A percentile compares a stretch with the other conserved stretches of the same genome.
Evolutionary conservation across 495 filamentous ascomycete genomes (phyloP).

Genomic region (Neurospora intermedia): DNA sequence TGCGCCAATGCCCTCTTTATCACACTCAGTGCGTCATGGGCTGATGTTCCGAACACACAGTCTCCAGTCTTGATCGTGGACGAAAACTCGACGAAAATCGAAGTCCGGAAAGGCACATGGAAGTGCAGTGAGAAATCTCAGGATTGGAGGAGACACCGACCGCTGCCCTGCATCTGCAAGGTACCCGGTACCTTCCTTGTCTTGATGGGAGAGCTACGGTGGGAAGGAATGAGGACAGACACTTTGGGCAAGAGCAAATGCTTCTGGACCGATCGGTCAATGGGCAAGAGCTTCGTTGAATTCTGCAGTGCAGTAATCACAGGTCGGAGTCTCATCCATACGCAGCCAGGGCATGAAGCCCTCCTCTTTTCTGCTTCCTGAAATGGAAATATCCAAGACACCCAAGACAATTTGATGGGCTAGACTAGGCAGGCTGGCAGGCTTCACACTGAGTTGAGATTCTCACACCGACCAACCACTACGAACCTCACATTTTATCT

Average conservation of each 20-base stretch:
- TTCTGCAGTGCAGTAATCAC: background rate
- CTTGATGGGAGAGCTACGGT: background rate
- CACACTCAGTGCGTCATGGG: background rate
- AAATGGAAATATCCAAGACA: background rate
- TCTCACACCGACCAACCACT: background rate
- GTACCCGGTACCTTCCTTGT: background rate
- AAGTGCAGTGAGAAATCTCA: background rate
- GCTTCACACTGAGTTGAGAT: background rate
- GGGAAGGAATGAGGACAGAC: background rate
- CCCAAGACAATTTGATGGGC: background rate
- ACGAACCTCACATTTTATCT: background rate
- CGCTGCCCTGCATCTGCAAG: background rate
- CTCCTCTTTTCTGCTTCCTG: background rate
- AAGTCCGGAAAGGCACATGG: background rate
- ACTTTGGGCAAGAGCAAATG: background rate
- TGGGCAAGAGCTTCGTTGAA: background rate
- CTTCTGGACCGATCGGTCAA: background rate
- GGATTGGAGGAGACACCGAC: background rate
- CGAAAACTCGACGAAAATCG: background rate
- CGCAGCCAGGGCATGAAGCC: background rate
- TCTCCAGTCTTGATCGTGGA: background rate
- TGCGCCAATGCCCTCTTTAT: background rate
- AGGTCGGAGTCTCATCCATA: too few relatives aligned
- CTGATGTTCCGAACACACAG: background rate
- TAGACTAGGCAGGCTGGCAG: background rate